Evolutionary conservation across 768 basidiomycete species (phyloP).

Genomic region (Chlorophyllum brunneum): DNA sequence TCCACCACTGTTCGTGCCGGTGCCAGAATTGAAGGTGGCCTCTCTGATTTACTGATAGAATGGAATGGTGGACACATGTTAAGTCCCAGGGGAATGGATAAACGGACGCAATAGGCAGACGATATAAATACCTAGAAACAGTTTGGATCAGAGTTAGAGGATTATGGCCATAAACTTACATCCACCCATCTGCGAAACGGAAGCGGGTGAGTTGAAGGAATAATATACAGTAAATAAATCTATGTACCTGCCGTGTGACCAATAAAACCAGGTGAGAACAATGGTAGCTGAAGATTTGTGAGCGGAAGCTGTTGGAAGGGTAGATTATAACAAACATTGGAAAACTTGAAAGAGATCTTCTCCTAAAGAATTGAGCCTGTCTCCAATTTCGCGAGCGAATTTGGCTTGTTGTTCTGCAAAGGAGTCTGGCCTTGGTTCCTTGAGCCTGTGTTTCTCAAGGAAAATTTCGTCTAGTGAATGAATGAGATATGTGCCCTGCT

Average conservation of each 20-base stretch:
- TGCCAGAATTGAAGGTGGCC: conserved; percentile 55
- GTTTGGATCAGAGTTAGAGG: not conserved
- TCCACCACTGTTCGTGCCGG: conserved; percentile 61
- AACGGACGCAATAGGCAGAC: conserved; percentile 53
- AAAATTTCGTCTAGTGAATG: conserved; percentile 49
- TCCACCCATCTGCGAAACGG: conserved; percentile 60
- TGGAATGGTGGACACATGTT: conserved; percentile 66
- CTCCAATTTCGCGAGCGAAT: conserved; percentile 46
- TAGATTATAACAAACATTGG: conserved; percentile 43
- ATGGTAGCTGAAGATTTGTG: conserved; percentile 43
- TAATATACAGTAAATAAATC: not conserved
- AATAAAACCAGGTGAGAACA: conserved; percentile 70
- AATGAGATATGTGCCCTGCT: conserved; percentile 2
- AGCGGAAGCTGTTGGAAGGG: not conserved
- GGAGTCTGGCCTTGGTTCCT: conserved; percentile 47
- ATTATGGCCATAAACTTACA: conserved; percentile 31
- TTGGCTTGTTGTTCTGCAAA: conserved; percentile 66
- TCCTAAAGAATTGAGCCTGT: conserved; percentile 44
- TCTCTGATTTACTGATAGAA: conserved; percentile 54
- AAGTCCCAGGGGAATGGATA: conserved; percentile 63
- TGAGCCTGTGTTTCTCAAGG: conserved; percentile 37
- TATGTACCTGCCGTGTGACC: conserved; percentile 65
- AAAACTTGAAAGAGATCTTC: conserved; percentile 54
- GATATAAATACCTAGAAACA: conserved; percentile 51
- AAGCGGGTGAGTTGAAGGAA: conserved; percentile 12